Conservation (phyloP, 1,284 basidiomycete genomes). For the Ustilago sp. region DNA sequence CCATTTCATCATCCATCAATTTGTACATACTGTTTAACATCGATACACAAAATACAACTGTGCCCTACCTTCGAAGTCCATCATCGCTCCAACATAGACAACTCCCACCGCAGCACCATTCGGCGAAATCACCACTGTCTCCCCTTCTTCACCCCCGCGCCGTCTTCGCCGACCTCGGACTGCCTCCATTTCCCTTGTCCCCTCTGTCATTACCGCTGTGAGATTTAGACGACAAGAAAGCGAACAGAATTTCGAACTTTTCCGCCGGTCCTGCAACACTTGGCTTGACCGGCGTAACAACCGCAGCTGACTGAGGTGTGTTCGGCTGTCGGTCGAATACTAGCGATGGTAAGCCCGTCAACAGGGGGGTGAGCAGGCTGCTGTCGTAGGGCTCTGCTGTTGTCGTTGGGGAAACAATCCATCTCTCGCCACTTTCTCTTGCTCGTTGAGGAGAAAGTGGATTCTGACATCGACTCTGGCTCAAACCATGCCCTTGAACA, state of each 20-base stretch:
- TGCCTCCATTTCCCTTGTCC: not conserved
- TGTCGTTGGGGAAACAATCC: not conserved
- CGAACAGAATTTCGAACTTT: slow-evolving; percentile 27
- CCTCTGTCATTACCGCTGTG: not conserved
- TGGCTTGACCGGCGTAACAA: slow-evolving; percentile 13
- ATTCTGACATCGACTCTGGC: slow-evolving; percentile 15
- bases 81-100: slow-evolving; percentile 3
- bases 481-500: not conserved
- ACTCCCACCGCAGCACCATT: slow-evolving; percentile 1
- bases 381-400: not conserved
- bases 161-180: not conserved
- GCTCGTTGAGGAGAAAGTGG: not conserved
- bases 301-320: slow-evolving; percentile 20
- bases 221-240: slow-evolving; percentile 18
- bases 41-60: no score
- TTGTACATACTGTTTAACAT: no score
- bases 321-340: slow-evolving; percentile 15
- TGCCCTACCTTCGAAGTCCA: not conserved
- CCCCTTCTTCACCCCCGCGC: not conserved
- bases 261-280: slow-evolving; percentile 1
- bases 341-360: slow-evolving; percentile 8
- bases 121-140: not conserved
- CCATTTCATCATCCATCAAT: no score
- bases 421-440: not conserved
- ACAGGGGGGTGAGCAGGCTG: slow-evolving; percentile 20